phyloP scores from a whole-genome alignment of 371 early-diverging fungal genomes.

The Mortierella sp. region DNA sequence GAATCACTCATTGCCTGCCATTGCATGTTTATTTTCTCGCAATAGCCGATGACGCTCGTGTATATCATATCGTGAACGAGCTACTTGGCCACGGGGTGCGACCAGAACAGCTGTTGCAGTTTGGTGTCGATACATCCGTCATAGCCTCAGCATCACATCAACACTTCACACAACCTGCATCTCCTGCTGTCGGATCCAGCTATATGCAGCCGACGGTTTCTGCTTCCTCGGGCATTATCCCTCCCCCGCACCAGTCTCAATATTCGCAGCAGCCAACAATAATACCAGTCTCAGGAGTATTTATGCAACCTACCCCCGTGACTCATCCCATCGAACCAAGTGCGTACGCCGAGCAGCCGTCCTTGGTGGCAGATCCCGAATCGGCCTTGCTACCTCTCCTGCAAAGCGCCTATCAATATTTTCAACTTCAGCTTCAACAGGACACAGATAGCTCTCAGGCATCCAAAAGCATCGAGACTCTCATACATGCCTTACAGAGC shows the following conservation, averaged over 20 bases:
- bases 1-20: too few species aligned
- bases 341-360: too few species aligned
- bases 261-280: not conserved
- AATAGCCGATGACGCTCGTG: not conserved
- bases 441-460: too few species aligned
- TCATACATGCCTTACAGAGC: too few species aligned
- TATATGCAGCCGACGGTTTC: not conserved
- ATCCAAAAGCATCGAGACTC: too few species aligned
- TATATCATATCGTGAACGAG: conserved; percentile 15
- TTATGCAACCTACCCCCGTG: not conserved
- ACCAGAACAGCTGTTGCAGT: conserved; percentile 22
- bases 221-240: not conserved
- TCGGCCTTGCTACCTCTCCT: too few species aligned
- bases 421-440: too few species aligned
- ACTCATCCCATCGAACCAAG: not conserved
- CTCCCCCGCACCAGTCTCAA: not conserved
- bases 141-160: conserved; percentile 12
- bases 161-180: not conserved
- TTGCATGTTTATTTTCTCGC: too few species aligned
- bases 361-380: not conserved
- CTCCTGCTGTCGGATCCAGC: not conserved
- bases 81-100: conserved; percentile 22
- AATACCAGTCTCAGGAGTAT: too few species aligned
- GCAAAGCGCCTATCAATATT: too few species aligned
- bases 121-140: conserved; percentile 10